Conservation (phyloP, 495 filamentous ascomycete species). For the Copromyces sp. region DNA sequence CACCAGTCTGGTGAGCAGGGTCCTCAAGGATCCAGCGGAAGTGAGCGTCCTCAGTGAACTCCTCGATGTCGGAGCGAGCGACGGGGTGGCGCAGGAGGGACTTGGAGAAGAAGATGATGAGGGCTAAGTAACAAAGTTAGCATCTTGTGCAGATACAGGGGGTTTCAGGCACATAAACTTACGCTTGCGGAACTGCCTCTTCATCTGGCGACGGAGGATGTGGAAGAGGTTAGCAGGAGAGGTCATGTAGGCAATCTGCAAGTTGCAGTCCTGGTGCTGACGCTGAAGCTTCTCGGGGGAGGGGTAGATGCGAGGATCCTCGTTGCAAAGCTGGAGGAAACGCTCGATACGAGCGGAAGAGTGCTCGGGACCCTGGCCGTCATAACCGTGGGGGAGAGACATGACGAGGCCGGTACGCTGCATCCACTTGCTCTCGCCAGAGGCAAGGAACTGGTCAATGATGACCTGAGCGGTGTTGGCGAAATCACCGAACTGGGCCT, state of each 20-base stretch:
- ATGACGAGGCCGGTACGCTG: slow-evolving; percentile 92
- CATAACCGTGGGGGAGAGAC: slow-evolving; percentile 93
- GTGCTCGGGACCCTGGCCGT: slow-evolving; percentile 97
- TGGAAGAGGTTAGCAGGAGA: slow-evolving; percentile 92
- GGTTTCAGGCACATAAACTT: slow-evolving; percentile 30
- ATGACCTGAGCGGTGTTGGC: slow-evolving; percentile 99
- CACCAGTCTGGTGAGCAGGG: slow-evolving; percentile 59
- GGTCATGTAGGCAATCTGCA: slow-evolving; percentile 96
- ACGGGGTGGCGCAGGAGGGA: slow-evolving; percentile 84
- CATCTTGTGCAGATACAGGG: background rate
- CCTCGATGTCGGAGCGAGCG: slow-evolving; percentile 77
- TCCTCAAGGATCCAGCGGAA: slow-evolving; percentile 96
- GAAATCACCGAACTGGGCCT: slow-evolving; percentile 98
- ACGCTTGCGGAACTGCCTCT: slow-evolving; percentile 98
- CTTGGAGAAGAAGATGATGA: slow-evolving; percentile 97
- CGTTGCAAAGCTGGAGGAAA: slow-evolving; percentile 95
- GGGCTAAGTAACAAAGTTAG: slow-evolving; percentile 48
- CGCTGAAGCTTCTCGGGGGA: slow-evolving; percentile 78
- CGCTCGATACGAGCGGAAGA: slow-evolving; percentile 96
- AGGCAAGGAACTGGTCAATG: slow-evolving; percentile 97
- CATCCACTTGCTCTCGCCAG: slow-evolving; percentile 96
- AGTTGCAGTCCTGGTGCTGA: slow-evolving; percentile 99
- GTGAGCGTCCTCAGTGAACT: slow-evolving; percentile 81
- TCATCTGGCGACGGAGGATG: slow-evolving; percentile 91
- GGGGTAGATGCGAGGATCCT: slow-evolving; percentile 91